Conservation (phyloP, 2,329 filamentous ascomycete species). For the Xenoacremonium recifei region DNA sequence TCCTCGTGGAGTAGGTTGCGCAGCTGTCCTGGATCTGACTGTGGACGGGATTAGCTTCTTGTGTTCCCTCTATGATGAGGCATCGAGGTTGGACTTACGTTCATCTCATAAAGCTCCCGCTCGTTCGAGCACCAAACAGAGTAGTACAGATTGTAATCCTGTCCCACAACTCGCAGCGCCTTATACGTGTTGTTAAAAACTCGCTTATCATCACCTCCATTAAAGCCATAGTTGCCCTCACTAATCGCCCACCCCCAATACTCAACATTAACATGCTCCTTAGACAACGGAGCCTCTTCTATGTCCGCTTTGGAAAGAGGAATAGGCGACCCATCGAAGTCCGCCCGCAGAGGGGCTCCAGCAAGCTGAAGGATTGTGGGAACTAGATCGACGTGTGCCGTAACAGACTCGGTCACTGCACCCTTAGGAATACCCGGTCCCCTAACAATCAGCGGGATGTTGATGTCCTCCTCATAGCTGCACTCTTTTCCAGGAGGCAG, state of each 20-base stretch:
- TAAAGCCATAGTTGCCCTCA: slow-evolving; percentile 34
- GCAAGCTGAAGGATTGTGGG: slow-evolving; percentile 55
- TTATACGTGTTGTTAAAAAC: slow-evolving; percentile 59
- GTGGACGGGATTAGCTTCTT: slow-evolving; percentile 5
- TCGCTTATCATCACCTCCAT: slow-evolving; percentile 14
- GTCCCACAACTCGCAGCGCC: slow-evolving; percentile 51
- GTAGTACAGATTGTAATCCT: slow-evolving; percentile 61
- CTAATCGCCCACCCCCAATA: slow-evolving; percentile 48
- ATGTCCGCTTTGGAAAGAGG: slow-evolving; percentile 32
- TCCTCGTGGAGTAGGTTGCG: slow-evolving; percentile 36
- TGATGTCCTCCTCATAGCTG: slow-evolving; percentile 58
- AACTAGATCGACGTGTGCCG: slow-evolving; percentile 62
- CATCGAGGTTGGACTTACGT: slow-evolving; percentile 25
- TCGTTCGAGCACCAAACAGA: slow-evolving; percentile 69
- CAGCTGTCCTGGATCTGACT: slow-evolving; percentile 54
- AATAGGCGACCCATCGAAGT: slow-evolving; percentile 59
- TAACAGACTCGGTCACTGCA: slow-evolving; percentile 43
- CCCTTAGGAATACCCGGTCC: slow-evolving; percentile 50
- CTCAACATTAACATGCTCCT: slow-evolving; percentile 58
- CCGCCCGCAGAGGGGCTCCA: slow-evolving; percentile 38
- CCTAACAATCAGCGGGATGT: slow-evolving; percentile 55
- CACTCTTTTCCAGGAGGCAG: slow-evolving; percentile 58
- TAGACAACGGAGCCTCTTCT: slow-evolving; percentile 37
- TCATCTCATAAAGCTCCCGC: slow-evolving; percentile 64
- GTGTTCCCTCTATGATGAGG: too few relatives aligned